A percentile compares a stretch with the other conserved stretches of the same genome.
Evolutionary conservation across 1,284 basidiomycete genomes (phyloP).

Genomic region (Chalciporus sp.): DNA sequence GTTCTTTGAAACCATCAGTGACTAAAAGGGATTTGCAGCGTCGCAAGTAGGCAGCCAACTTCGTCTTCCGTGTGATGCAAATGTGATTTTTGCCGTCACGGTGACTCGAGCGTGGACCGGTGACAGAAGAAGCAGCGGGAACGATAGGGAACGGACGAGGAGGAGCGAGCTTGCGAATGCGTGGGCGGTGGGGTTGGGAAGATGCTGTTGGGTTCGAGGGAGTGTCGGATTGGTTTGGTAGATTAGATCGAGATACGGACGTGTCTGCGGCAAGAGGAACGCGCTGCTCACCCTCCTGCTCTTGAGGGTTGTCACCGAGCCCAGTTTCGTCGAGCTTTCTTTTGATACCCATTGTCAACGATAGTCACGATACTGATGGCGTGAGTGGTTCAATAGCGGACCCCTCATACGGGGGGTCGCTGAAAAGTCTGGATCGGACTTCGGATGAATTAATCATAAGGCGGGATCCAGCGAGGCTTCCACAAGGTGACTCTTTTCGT

Average conservation of each 20-base stretch:
- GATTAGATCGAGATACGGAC: constrained; percentile 2
- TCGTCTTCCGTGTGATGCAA: constrained; percentile 79
- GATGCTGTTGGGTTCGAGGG: constrained; percentile 3
- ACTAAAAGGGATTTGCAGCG: constrained; percentile 78
- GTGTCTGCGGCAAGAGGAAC: background rate
- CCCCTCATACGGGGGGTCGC: constrained; percentile 24
- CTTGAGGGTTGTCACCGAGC: background rate
- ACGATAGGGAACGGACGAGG: constrained; percentile 77
- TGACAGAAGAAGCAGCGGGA: constrained; percentile 71
- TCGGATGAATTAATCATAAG: constrained; percentile 16
- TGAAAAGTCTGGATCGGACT: constrained; percentile 13
- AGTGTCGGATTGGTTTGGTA: constrained; percentile 2
- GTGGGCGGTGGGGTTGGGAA: constrained; percentile 26
- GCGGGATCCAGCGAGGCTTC: background rate
- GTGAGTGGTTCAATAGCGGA: background rate
- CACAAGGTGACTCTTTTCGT: background rate
- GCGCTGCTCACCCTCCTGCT: constrained; percentile 23
- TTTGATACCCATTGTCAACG: constrained; percentile 21
- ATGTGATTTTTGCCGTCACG: constrained; percentile 73
- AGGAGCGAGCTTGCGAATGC: constrained; percentile 67
- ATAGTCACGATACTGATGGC: constrained; percentile 10
- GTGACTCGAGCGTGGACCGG: constrained; percentile 77
- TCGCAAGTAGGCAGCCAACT: constrained; percentile 73
- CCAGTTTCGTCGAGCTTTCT: constrained; percentile 23
- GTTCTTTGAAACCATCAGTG: constrained; percentile 79